A percentile compares a stretch with the other conserved stretches of the same genome.
phyloP scores from a whole-genome alignment of 768 basidiomycete genomes.

The Lyophyllum semitale region DNA sequence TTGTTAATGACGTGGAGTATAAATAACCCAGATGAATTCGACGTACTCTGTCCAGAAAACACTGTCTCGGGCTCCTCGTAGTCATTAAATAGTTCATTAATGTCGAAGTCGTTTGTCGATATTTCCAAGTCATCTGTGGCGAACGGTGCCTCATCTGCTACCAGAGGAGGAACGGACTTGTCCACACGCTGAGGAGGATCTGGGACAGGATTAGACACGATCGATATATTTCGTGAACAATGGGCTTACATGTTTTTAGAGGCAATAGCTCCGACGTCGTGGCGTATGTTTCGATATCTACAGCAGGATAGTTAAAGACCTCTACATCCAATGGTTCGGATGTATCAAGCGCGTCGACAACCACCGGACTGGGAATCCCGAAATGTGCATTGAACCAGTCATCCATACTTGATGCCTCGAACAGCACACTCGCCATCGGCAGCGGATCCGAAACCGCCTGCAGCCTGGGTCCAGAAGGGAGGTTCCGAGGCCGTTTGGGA shows the following conservation, averaged over 20 bases:
- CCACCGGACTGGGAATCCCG: conserved; percentile 25
- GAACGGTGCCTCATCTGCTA: not conserved
- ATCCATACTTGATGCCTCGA: conserved; percentile 25
- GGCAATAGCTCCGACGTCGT: not conserved
- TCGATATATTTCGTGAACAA: not conserved
- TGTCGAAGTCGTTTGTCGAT: conserved; percentile 1
- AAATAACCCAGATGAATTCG: not conserved
- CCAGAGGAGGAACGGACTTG: not conserved
- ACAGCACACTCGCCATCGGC: conserved; percentile 10
- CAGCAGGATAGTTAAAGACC: conserved; percentile 4
- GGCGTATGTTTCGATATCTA: not conserved
- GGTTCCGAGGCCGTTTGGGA: conserved; percentile 26
- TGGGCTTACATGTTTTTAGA: not conserved
- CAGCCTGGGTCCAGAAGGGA: conserved; percentile 16
- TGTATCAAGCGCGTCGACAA: conserved; percentile 21
- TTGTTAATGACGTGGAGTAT: not conserved
- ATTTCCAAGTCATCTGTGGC: not conserved
- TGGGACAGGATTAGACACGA: not conserved
- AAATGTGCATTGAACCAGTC: conserved; percentile 36
- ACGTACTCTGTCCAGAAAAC: not conserved
- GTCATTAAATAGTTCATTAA: conserved; percentile 9
- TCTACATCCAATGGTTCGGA: conserved; percentile 10
- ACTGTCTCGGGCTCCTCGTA: not conserved
- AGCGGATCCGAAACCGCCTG: conserved; percentile 33
- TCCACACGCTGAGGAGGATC: not conserved